These are phyloP conservation scores for Penicillium digitatum DNA, from an alignment of 2,329 filamentous ascomycete genomes.

Conservation along the genomic window DNA sequence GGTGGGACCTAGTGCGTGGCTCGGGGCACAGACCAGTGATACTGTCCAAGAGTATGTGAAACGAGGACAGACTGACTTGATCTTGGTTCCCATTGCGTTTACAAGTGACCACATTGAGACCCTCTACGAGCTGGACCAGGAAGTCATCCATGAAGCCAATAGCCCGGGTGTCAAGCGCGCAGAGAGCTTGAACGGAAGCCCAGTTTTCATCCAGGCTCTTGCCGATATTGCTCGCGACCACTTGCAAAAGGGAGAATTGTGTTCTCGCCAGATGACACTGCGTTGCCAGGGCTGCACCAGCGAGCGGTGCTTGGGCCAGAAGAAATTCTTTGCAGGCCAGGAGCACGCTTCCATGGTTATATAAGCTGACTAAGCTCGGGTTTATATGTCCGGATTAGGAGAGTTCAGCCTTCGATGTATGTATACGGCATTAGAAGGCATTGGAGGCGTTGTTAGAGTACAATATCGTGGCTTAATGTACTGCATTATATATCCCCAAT, in stretches of 20 bases:
- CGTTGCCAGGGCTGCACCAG: slow-evolving; percentile 92
- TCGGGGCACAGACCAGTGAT: slow-evolving; percentile 86
- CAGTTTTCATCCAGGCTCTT: slow-evolving; percentile 82
- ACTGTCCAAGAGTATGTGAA: slow-evolving; percentile 85
- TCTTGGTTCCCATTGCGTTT: slow-evolving; percentile 93
- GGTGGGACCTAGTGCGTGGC: slow-evolving; percentile 90
- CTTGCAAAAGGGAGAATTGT: slow-evolving; percentile 64
- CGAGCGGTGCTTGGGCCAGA: slow-evolving; percentile 72
- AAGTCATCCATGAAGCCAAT: slow-evolving; percentile 82
- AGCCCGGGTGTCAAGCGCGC: slow-evolving; percentile 79
- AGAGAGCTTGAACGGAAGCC: slow-evolving; percentile 87
- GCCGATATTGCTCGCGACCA: slow-evolving; percentile 83
- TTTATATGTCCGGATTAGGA: not conserved
- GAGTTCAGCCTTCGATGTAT: not conserved
- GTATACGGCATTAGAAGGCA: slow-evolving; percentile 1
- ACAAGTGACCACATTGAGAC: slow-evolving; percentile 99
- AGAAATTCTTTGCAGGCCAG: slow-evolving; percentile 59
- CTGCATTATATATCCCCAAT: not conserved
- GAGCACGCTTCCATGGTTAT: slow-evolving; percentile 32
- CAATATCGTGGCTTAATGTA: slow-evolving; percentile 4
- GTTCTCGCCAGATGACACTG: slow-evolving; percentile 80
- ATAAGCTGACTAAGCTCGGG: slow-evolving; percentile 1
- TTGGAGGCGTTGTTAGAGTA: slow-evolving; percentile 7
- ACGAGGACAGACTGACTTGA: slow-evolving; percentile 84
- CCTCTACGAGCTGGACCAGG: slow-evolving; percentile 85